A percentile compares a stretch with the other conserved stretches of the same genome.
phyloP scores from a whole-genome alignment of 2,329 filamentous ascomycete species.

The Akanthomyces uredinophilus region DNA sequence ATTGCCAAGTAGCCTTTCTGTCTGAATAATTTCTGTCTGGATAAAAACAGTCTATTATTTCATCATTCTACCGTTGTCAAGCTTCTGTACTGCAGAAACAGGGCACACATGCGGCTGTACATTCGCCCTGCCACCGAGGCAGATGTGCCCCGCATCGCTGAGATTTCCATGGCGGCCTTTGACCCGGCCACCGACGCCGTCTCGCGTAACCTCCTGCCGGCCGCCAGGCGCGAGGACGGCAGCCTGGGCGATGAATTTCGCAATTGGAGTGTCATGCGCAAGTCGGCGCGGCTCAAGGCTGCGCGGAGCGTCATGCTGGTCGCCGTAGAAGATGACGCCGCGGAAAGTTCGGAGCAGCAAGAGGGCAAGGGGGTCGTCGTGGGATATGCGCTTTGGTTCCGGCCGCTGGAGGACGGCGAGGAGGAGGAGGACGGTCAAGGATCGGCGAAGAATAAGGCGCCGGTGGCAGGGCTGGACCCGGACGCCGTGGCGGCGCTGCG shows the following conservation, averaged over 20 bases:
- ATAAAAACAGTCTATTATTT: background rate
- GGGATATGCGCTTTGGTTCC: constrained; percentile 16
- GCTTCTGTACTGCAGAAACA: background rate
- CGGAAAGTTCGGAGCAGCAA: background rate
- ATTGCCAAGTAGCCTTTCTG: background rate
- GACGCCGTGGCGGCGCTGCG: constrained; percentile 12
- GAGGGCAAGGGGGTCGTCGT: constrained; percentile 14
- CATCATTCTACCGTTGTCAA: background rate
- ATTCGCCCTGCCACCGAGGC: constrained; percentile 16
- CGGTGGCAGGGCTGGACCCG: constrained; percentile 11
- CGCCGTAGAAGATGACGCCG: constrained; percentile 8
- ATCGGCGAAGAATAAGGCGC: background rate
- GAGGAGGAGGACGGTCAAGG: background rate
- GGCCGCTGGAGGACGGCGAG: background rate
- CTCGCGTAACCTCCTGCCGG: constrained; percentile 15
- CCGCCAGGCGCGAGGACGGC: background rate
- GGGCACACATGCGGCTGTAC: constrained; percentile 14
- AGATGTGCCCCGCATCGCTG: constrained; percentile 16
- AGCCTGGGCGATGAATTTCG: background rate
- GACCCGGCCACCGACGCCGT: constrained; percentile 18
- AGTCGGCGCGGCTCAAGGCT: constrained; percentile 3
- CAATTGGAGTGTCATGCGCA: constrained; percentile 15
- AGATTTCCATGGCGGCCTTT: constrained; percentile 15
- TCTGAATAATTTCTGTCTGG: too few species aligned
- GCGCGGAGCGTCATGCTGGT: constrained; percentile 12